These are phyloP conservation scores for Periconia digitata DNA, from an alignment of 2,329 filamentous ascomycete genomes.

Conservation along the genomic window DNA sequence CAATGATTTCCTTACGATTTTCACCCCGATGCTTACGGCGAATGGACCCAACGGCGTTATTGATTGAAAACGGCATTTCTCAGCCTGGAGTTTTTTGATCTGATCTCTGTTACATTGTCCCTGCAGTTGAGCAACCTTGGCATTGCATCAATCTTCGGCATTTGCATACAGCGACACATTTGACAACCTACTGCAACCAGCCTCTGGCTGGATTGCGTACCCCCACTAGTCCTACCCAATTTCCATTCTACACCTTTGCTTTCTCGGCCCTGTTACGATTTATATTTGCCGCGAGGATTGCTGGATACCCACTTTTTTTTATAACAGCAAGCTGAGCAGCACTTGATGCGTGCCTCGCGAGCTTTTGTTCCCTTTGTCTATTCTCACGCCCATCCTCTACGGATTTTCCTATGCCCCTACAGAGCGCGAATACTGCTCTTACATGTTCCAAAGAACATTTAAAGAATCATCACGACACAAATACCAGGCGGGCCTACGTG, in stretches of 20 bases:
- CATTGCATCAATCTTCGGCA: conserved; percentile 26
- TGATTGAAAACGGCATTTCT: conserved; percentile 34
- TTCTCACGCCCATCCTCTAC: conserved; percentile 33
- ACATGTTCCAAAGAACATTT: conserved; percentile 28
- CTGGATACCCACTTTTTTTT: conserved; percentile 31
- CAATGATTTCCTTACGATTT: conserved; percentile 36
- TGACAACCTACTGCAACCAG: conserved; percentile 18
- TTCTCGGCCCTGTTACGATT: conserved; percentile 21
- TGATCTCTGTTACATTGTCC: conserved; percentile 26
- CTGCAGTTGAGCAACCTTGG: conserved; percentile 41
- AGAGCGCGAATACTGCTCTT: conserved; percentile 34
- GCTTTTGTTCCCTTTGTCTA: conserved; percentile 39
- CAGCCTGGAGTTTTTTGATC: conserved; percentile 36
- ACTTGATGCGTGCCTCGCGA: conserved; percentile 29
- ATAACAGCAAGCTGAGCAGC: conserved; percentile 28
- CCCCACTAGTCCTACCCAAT: conserved; percentile 14
- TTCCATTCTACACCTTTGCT: conserved; percentile 36
- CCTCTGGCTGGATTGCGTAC: conserved; percentile 19
- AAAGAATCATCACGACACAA: conserved; percentile 36
- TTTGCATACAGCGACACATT: conserved; percentile 18
- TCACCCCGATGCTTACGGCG: conserved; percentile 33
- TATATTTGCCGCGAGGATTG: conserved; percentile 26
- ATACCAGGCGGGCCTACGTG: conserved; percentile 34
- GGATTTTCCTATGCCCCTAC: conserved; percentile 31
- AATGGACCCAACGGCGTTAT: conserved; percentile 41